A percentile compares a stretch with the other conserved stretches of the same genome.
These are phyloP conservation scores for Tuber indicum DNA, from an alignment of 495 filamentous ascomycete species.

Conservation along the genomic window DNA sequence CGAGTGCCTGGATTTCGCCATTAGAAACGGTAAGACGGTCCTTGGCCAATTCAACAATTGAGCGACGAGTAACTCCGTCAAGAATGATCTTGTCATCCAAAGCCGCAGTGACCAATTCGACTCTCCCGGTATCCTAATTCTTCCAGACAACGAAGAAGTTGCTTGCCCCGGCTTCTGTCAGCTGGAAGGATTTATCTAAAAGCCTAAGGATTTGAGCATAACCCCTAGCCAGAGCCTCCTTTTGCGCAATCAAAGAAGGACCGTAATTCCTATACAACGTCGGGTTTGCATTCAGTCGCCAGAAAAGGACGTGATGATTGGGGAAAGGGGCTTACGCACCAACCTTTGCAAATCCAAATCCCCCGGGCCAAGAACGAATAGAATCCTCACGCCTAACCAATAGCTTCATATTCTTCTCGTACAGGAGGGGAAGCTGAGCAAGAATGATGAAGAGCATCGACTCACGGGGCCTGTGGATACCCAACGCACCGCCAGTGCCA, in stretches of 20 bases:
- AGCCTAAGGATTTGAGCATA: constrained; percentile 92
- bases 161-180: constrained; percentile 85
- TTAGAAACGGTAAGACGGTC: constrained; percentile 50
- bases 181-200: constrained; percentile 63
- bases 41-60: constrained; percentile 65
- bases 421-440: constrained; percentile 61
- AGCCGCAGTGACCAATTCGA: constrained; percentile 75
- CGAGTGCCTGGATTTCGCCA: constrained; percentile 51
- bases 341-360: constrained; percentile 83
- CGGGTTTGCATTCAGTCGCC: constrained; percentile 14
- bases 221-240: constrained; percentile 61
- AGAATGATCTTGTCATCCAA: constrained; percentile 75
- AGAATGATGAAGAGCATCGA: constrained; percentile 78
- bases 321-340: constrained; percentile 51
- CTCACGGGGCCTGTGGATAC: constrained; percentile 72
- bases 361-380: constrained; percentile 86
- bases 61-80: constrained; percentile 73
- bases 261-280: constrained; percentile 62
- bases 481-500: constrained; percentile 68
- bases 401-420: constrained; percentile 59
- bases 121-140: constrained; percentile 55
- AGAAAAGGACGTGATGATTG: neutral
- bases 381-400: constrained; percentile 69
- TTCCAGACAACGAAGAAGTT: constrained; percentile 89
- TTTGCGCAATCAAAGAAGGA: constrained; percentile 66